phyloP scores from a whole-genome alignment of 2,329 filamentous ascomycete species.

The Drechmeria coniospora region DNA sequence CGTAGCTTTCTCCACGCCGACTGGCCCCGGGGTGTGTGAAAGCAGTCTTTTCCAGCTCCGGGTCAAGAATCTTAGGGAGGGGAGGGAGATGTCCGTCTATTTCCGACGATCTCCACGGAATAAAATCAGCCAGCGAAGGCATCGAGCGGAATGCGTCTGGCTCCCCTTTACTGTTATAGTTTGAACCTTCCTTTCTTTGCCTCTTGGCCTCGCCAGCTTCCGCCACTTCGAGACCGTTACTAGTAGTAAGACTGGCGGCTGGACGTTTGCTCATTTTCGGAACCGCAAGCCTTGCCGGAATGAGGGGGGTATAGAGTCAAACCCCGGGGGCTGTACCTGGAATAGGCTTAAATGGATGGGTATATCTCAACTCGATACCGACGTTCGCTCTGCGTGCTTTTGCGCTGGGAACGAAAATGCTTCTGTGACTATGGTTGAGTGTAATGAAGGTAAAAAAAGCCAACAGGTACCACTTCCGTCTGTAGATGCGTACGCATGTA shows the following conservation, averaged over 20 bases:
- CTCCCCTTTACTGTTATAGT: too few species aligned
- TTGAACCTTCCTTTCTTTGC: not conserved
- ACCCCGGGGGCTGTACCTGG: too few species aligned
- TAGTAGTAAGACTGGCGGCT: conserved; percentile 1
- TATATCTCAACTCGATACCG: too few species aligned
- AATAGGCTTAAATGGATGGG: too few species aligned
- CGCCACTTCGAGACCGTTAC: not conserved
- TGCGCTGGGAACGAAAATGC: too few species aligned
- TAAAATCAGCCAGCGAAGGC: conserved; percentile 12
- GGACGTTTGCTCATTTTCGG: conserved; percentile 23
- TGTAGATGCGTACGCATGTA: too few species aligned
- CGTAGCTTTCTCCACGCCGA: conserved; percentile 37
- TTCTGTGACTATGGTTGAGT: too few species aligned
- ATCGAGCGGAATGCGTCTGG: not conserved
- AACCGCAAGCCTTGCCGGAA: not conserved
- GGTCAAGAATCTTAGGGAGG: conserved; percentile 45
- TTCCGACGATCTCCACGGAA: conserved; percentile 34
- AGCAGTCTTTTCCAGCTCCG: conserved; percentile 41
- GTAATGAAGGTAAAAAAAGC: too few species aligned
- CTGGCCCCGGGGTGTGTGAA: conserved; percentile 48
- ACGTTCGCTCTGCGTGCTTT: too few species aligned
- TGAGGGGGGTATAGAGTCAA: too few species aligned
- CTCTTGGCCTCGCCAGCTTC: conserved; percentile 4
- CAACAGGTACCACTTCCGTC: too few species aligned
- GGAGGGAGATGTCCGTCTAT: conserved; percentile 35